These are phyloP conservation scores for Saccharum spontaneum DNA, from an alignment of 176 grass and related monocot genomes.

Conservation along the genomic window DNA sequence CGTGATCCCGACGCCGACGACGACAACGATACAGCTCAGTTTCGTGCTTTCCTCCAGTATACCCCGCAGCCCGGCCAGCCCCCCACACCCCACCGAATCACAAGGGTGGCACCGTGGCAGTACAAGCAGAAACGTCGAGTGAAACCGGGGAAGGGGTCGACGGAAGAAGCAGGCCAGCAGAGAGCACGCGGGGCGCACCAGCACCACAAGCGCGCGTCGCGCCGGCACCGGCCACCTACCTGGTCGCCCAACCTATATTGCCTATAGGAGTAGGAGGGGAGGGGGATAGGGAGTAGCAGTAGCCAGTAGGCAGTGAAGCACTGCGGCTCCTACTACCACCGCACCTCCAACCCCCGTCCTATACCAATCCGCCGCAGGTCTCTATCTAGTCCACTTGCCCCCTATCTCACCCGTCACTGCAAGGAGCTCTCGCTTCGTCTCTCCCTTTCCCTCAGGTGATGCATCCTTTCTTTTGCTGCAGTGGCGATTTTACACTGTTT, in stretches of 20 bases:
- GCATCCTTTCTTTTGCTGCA: not conserved
- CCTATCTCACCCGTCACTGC: constrained; percentile 6
- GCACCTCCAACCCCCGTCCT: not conserved
- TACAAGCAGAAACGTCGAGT: constrained; percentile 36
- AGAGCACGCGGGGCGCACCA: constrained; percentile 8
- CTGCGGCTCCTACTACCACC: constrained; percentile 21
- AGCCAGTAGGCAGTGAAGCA: constrained; percentile 8
- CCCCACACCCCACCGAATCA: constrained; percentile 18
- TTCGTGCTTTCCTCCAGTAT: constrained; percentile 17
- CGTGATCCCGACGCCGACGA: constrained; percentile 42
- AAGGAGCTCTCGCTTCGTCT: not conserved
- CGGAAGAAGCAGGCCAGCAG: not conserved
- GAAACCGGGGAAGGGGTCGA: not conserved
- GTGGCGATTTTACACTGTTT: not conserved
- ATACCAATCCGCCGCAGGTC: constrained; percentile 16
- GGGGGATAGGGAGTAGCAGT: constrained; percentile 4
- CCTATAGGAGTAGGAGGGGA: constrained; percentile 17
- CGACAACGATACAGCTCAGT: constrained; percentile 35
- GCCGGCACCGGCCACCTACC: constrained; percentile 27
- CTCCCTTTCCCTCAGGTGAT: constrained; percentile 30
- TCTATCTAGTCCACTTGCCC: constrained; percentile 28
- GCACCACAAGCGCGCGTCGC: not conserved
- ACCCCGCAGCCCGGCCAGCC: not conserved
- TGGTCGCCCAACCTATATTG: not conserved
- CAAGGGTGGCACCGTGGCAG: constrained; percentile 3